A percentile compares a stretch with the other conserved stretches of the same genome.
These are phyloP conservation scores for Arabidopsis arenosa DNA, from an alignment of 345 rosid genomes.

Conservation along the genomic window DNA sequence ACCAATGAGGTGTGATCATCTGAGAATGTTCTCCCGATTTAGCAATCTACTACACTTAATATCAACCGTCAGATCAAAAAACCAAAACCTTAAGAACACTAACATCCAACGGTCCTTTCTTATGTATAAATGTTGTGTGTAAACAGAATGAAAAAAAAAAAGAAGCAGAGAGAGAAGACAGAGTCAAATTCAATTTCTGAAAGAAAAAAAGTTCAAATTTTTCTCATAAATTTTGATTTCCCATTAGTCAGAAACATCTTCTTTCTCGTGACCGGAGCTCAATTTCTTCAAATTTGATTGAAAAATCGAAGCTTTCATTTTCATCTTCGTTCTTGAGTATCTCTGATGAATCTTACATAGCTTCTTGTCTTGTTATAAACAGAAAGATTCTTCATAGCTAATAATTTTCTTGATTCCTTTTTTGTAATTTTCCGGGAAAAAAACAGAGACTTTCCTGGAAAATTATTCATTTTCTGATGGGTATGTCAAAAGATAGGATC, in stretches of 20 bases:
- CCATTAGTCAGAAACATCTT: slow-evolving; percentile 45
- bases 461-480: slow-evolving; percentile 51
- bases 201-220: slow-evolving; percentile 38
- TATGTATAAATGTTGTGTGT: slow-evolving; percentile 46
- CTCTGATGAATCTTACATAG: slow-evolving; percentile 14
- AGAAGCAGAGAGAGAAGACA: slow-evolving; percentile 24
- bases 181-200: slow-evolving; percentile 37
- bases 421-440: slow-evolving; percentile 11
- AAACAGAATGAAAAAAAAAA: slow-evolving; percentile 30
- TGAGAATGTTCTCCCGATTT: slow-evolving; percentile 31
- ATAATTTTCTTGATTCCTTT: slow-evolving; percentile 12
- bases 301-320: slow-evolving; percentile 5
- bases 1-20: slow-evolving; percentile 12
- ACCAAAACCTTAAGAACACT: not conserved
- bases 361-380: slow-evolving; percentile 21
- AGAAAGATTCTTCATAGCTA: not conserved
- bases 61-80: slow-evolving; percentile 32
- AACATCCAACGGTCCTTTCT: slow-evolving; percentile 24
- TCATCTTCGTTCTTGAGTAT: not conserved
- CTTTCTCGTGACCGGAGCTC: slow-evolving; percentile 57
- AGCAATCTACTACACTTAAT: slow-evolving; percentile 4
- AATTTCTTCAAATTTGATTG: slow-evolving; percentile 38
- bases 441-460: not conserved
- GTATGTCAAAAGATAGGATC: slow-evolving; percentile 68
- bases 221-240: slow-evolving; percentile 42